Conservation (phyloP, 1,284 basidiomycete species). For the Exobasidium cylindrosporum region DNA sequence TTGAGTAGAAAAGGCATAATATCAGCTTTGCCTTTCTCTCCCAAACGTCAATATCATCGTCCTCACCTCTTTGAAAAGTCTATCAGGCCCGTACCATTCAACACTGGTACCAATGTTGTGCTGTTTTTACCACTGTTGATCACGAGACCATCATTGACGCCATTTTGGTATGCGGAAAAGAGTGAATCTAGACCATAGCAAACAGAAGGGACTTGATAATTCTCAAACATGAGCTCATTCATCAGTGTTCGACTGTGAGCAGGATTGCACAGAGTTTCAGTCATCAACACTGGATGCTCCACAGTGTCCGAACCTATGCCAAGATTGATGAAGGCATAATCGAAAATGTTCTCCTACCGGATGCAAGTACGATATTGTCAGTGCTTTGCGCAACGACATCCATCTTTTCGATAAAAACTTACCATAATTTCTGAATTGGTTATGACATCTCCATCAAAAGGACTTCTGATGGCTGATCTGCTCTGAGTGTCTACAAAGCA, state of each 20-base stretch:
- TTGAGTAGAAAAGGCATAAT: too few species aligned
- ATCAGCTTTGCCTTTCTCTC: too few species aligned
- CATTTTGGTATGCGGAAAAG: slow-evolving; percentile 73
- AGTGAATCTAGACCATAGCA: slow-evolving; percentile 86
- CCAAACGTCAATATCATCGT: too few species aligned
- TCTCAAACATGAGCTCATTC: slow-evolving; percentile 94
- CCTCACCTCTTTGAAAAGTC: slow-evolving; percentile 43
- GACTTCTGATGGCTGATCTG: slow-evolving; percentile 36
- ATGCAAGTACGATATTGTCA: not conserved
- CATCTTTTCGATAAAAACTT: slow-evolving; percentile 10
- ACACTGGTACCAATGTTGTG: slow-evolving; percentile 46
- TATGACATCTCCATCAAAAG: slow-evolving; percentile 52
- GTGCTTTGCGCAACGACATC: slow-evolving; percentile 6
- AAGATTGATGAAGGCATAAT: slow-evolving; percentile 84
- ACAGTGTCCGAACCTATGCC: slow-evolving; percentile 71
- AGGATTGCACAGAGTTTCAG: slow-evolving; percentile 84
- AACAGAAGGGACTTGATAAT: slow-evolving; percentile 80
- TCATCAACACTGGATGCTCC: slow-evolving; percentile 88
- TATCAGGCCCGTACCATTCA: slow-evolving; percentile 40
- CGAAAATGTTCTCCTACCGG: slow-evolving; percentile 73
- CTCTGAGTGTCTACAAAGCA: slow-evolving; percentile 47
- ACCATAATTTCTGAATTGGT: slow-evolving; percentile 48
- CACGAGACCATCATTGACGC: slow-evolving; percentile 40
- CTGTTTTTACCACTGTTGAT: slow-evolving; percentile 42
- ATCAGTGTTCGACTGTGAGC: slow-evolving; percentile 83